These are phyloP conservation scores for Candida ascalaphidarum DNA, from an alignment of 805 yeast species.

Conservation along the genomic window DNA sequence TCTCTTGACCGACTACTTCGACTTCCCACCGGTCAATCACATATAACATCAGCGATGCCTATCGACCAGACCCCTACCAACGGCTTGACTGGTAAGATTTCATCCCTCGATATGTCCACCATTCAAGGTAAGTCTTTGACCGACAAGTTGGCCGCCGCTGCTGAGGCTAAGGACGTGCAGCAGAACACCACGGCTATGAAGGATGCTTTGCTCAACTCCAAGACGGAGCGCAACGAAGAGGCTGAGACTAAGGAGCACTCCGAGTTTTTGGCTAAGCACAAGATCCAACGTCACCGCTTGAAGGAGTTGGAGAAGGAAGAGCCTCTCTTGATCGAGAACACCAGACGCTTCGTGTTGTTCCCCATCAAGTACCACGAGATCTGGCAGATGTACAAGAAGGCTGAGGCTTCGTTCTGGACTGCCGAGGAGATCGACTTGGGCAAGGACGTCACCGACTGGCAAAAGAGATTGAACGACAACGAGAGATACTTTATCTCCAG, in stretches of 20 bases:
- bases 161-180: slow-evolving; percentile 8
- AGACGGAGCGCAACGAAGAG: slow-evolving; percentile 14
- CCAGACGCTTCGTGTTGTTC: slow-evolving; percentile 82
- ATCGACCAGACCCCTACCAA: slow-evolving; percentile 53
- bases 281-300: slow-evolving; percentile 63
- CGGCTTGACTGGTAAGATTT: slow-evolving; percentile 38
- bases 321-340: slow-evolving; percentile 81
- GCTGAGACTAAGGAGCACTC: slow-evolving; percentile 35
- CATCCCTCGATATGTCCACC: slow-evolving; percentile 26
- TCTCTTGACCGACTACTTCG: background rate
- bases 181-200: slow-evolving; percentile 10
- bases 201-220: slow-evolving; percentile 11
- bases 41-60: slow-evolving; percentile 25
- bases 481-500: slow-evolving; percentile 90
- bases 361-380: slow-evolving; percentile 96
- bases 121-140: slow-evolving; percentile 28
- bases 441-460: slow-evolving; percentile 92
- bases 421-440: slow-evolving; percentile 97
- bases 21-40: background rate
- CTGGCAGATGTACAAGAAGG: slow-evolving; percentile 98
- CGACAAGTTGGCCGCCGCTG: slow-evolving; percentile 33
- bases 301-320: slow-evolving; percentile 78
- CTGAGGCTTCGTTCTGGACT: slow-evolving; percentile 99
- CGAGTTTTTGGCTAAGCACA: slow-evolving; percentile 52
- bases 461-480: slow-evolving; percentile 75